phyloP scores from a whole-genome alignment of 2,329 filamentous ascomycete genomes.

The Ramichloridium luteum region DNA sequence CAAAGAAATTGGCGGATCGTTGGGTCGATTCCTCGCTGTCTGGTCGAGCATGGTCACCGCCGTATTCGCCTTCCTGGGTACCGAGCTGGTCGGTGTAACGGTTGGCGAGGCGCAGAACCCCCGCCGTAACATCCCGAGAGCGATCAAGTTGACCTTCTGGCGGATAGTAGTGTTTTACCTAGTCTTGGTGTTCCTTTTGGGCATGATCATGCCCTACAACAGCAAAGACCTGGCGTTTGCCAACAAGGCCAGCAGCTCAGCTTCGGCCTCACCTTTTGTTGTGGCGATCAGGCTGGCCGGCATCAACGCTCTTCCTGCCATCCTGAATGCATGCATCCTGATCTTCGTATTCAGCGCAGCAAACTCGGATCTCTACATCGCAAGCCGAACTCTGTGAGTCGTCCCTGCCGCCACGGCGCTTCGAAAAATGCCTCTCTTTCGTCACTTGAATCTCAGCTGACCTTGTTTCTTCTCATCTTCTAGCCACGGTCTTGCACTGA shows the following conservation, averaged over 20 bases:
- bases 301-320: slow-evolving; percentile 50
- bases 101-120: slow-evolving; percentile 70
- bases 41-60: slow-evolving; percentile 51
- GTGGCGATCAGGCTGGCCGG: slow-evolving; percentile 55
- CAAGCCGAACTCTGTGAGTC: slow-evolving; percentile 44
- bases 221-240: slow-evolving; percentile 47
- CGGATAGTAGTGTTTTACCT: slow-evolving; percentile 74
- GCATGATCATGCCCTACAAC: slow-evolving; percentile 66
- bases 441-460: not conserved
- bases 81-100: slow-evolving; percentile 65
- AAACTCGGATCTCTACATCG: slow-evolving; percentile 67
- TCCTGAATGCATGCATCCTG: slow-evolving; percentile 63
- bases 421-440: too few relatives aligned
- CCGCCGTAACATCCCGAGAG: slow-evolving; percentile 60
- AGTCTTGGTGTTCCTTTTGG: slow-evolving; percentile 59
- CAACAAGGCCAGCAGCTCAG: slow-evolving; percentile 33
- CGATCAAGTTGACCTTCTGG: slow-evolving; percentile 70
- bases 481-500: slow-evolving; percentile 55
- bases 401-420: slow-evolving; percentile 36
- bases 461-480: not conserved
- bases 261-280: slow-evolving; percentile 58
- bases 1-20: slow-evolving; percentile 21
- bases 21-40: slow-evolving; percentile 34
- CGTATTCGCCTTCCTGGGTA: slow-evolving; percentile 67
- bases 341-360: slow-evolving; percentile 66